Conservation (phyloP, 2,329 filamentous ascomycete species). For the Coniochaeta prunicola region DNA sequence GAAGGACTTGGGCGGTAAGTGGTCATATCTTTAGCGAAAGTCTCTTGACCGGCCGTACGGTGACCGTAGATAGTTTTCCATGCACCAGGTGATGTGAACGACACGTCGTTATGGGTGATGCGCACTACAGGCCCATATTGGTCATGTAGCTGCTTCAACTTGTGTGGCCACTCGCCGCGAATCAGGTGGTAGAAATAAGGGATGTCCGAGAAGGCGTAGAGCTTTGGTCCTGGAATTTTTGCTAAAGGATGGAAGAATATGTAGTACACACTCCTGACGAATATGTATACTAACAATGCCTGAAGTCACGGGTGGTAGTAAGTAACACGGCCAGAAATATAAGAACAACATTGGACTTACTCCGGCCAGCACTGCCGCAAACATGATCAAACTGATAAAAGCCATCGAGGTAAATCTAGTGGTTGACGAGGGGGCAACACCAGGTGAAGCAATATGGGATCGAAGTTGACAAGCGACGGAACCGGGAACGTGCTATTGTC, state of each 20-base stretch:
- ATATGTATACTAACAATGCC: too few species aligned
- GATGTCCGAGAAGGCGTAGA: neutral
- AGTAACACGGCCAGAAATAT: too few species aligned
- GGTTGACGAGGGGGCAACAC: too few species aligned
- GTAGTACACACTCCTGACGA: too few species aligned
- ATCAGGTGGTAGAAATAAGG: neutral
- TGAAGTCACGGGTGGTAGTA: too few species aligned
- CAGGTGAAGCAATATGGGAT: too few species aligned
- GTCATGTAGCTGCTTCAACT: conserved; percentile 7
- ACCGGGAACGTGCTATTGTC: too few species aligned
- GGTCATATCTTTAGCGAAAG: neutral
- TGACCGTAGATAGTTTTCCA: conserved; percentile 27
- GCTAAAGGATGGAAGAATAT: neutral
- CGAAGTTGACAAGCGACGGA: too few species aligned
- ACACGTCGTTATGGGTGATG: conserved; percentile 33
- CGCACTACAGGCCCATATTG: conserved; percentile 29
- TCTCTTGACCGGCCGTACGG: conserved; percentile 5
- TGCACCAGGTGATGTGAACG: conserved; percentile 27
- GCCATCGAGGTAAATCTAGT: too few species aligned
- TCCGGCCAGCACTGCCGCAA: too few species aligned
- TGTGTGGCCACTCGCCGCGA: neutral
- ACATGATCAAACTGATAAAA: too few species aligned
- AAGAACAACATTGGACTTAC: too few species aligned
- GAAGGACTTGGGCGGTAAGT: conserved; percentile 8
- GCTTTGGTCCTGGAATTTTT: neutral